Evolutionary conservation across 2,329 filamentous ascomycete species (phyloP), one percentile per base, ranked within the genome.

Genomic region (Dactylellina haptotyla): DNA sequence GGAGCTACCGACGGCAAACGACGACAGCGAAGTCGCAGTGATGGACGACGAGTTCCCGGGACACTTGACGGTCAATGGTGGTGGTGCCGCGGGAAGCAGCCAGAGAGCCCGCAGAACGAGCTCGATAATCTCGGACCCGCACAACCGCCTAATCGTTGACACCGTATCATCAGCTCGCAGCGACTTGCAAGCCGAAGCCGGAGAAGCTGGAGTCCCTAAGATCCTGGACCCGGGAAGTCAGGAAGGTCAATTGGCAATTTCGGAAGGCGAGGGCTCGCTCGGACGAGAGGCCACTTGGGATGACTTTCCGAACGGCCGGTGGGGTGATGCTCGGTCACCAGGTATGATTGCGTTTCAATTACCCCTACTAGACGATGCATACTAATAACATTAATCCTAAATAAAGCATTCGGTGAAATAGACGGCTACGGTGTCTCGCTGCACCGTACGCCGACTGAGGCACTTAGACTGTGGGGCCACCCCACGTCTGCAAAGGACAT

Each of bases 221-320:
- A 88, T 88, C 77, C 87, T 77, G 63, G 83, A 75, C 79, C 86
- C 61, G 85, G 94, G 78, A 93, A 94, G 80, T 88, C 87, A 18
- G 87, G 93, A 58, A 89, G 90, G 65, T 80, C 95, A 92, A 0
- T 86, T 98, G 8, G 92, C 93, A 26, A 97, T 97, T 67, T 97
- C 93, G 0, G 94, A 98, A 82, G 94, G 95, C 4, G 90, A 97
- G 79, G 95, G 94, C 23, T 86, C 90, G 2, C 84, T 97, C 4
- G 95, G 94, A 9, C 87, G 95, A 54, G 94, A 98, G 84, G 95
- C 95, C 32, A 99, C 95, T 0, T 99, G 95, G 95, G 95, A 99
- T 79, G 95, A 99, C 78, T 99, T 93, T 81, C 94, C 94, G 75
- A 98, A 98, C 83, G 95, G 94, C 26, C 88, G 94, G 63, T 98